These are phyloP conservation scores for Kwoniella pini DNA, from an alignment of 768 basidiomycete species.

Conservation along the genomic window DNA sequence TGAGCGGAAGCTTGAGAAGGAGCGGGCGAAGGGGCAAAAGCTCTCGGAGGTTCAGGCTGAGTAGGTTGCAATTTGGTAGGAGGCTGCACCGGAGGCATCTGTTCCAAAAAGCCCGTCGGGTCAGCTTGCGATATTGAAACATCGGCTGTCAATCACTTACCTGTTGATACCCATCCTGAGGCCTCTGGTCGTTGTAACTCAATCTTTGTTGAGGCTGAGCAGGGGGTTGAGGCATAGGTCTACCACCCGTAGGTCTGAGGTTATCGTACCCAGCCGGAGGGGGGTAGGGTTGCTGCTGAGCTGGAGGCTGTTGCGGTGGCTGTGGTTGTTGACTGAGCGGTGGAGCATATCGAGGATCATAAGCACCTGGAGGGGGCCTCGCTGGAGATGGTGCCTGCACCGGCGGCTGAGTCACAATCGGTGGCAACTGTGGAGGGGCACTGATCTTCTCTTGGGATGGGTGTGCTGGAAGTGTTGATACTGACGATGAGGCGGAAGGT, in stretches of 20 bases:
- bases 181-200: slow-evolving; percentile 33
- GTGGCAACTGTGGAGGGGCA: slow-evolving; percentile 17
- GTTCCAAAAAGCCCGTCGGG: neutral
- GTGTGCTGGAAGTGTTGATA: slow-evolving; percentile 35
- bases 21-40: slow-evolving; percentile 3
- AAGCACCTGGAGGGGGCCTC: slow-evolving; percentile 37
- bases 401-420: slow-evolving; percentile 9
- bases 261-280: slow-evolving; percentile 24
- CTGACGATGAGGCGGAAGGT: slow-evolving; percentile 41
- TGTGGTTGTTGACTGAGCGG: slow-evolving; percentile 13
- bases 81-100: slow-evolving; percentile 31
- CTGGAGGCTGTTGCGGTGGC: slow-evolving; percentile 32
- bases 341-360: slow-evolving; percentile 29
- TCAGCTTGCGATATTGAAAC: neutral
- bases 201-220: slow-evolving; percentile 22
- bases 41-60: slow-evolving; percentile 12
- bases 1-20: slow-evolving; percentile 11
- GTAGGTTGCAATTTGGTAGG: slow-evolving; percentile 17
- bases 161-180: slow-evolving; percentile 28
- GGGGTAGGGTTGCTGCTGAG: slow-evolving; percentile 42
- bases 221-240: slow-evolving; percentile 40
- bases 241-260: slow-evolving; percentile 23
- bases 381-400: slow-evolving; percentile 28
- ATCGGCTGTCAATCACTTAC: slow-evolving; percentile 10
- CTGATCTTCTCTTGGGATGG: slow-evolving; percentile 10